These are phyloP conservation scores for Apiospora aurea DNA, from an alignment of 2,329 filamentous ascomycete genomes.

Conservation along the genomic window DNA sequence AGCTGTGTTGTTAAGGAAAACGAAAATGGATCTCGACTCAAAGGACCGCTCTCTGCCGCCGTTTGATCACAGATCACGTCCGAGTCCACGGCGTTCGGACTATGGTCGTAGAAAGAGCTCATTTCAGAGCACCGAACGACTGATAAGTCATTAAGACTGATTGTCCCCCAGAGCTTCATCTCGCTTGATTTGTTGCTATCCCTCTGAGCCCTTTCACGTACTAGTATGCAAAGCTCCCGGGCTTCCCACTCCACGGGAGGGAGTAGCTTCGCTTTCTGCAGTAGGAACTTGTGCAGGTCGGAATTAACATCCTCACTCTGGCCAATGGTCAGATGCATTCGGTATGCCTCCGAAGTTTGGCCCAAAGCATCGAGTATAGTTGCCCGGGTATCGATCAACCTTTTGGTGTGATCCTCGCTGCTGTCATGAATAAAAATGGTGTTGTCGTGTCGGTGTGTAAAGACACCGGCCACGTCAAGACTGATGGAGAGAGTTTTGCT, in stretches of 20 bases:
- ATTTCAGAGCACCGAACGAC: slow-evolving; percentile 28
- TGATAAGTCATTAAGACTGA: slow-evolving; percentile 45
- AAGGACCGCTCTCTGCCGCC: slow-evolving; percentile 9
- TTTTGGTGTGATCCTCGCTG: slow-evolving; percentile 30
- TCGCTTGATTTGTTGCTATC: slow-evolving; percentile 44
- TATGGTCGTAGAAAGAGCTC: slow-evolving; percentile 29
- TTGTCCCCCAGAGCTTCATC: slow-evolving; percentile 65
- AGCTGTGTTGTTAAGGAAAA: slow-evolving; percentile 30
- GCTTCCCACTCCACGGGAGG: slow-evolving; percentile 57
- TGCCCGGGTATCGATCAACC: slow-evolving; percentile 44
- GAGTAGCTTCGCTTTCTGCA: slow-evolving; percentile 59
- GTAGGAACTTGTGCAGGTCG: slow-evolving; percentile 56
- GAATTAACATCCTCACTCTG: slow-evolving; percentile 58
- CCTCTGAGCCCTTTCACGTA: slow-evolving; percentile 51
- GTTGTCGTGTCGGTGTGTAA: slow-evolving; percentile 56
- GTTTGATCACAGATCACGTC: slow-evolving; percentile 10
- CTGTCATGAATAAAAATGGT: slow-evolving; percentile 56
- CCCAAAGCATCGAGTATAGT: slow-evolving; percentile 47
- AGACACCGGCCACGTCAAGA: slow-evolving; percentile 53
- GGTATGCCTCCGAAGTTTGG: slow-evolving; percentile 41
- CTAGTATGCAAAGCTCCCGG: slow-evolving; percentile 58
- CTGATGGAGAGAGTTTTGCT: slow-evolving; percentile 35
- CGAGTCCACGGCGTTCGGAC: slow-evolving; percentile 11
- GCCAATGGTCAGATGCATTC: slow-evolving; percentile 66
- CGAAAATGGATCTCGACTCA: slow-evolving; percentile 32